Evolutionary conservation across 2,329 filamentous ascomycete species (phyloP), one percentile per base, ranked within the genome.

Genomic region (Sporothrix schenckii): DNA sequence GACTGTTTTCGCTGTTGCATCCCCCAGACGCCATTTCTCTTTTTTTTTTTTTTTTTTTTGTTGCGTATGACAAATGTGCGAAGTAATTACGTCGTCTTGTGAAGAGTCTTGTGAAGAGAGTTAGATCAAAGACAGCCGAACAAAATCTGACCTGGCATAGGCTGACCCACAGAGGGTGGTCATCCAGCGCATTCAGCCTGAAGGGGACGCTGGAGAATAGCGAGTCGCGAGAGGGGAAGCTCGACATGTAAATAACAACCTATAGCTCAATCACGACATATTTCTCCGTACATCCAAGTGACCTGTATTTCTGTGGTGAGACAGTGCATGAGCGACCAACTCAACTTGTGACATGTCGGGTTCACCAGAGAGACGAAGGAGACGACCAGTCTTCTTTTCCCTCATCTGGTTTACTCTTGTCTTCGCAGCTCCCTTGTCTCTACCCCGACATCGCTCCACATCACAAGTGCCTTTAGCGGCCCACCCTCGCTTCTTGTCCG

Each of bases 131-230:
- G 4, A 11, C 14, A 44, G 11, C 34, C 5, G 10, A 41, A 30
- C 27, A 39, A 39, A 41, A n/a, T 30, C 34, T 60, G 34, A 34
- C 13, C 21, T 9, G 10, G 19, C 56, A 39, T 14, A 19, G 19
- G 10, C 21, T 41, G 19, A 16, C 56, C 56, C 34, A 60, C 44
- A 2, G 44, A 2, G 56, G 56, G 39, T 21, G 44, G 50, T 39
- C 47, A 39, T 52, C 63, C 44, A 34, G 52, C 24, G 63, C 39
- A 52, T 52, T 66, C 61, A 66, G 63, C 63, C 63, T 52, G 60
- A 49, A 30, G 60, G n/a, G 13, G 41, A 27, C 27, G 24, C 47
- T 10, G 14, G 11, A 63, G 60, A 63, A 19, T 7, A 1, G 27
- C 4, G 21, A 49, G 41, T 13, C 39, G 27, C 19, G 19, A 49